Evolutionary conservation across 192 early-diverging fungal genomes (phyloP).

Genomic region (Linnemannia exigua): DNA sequence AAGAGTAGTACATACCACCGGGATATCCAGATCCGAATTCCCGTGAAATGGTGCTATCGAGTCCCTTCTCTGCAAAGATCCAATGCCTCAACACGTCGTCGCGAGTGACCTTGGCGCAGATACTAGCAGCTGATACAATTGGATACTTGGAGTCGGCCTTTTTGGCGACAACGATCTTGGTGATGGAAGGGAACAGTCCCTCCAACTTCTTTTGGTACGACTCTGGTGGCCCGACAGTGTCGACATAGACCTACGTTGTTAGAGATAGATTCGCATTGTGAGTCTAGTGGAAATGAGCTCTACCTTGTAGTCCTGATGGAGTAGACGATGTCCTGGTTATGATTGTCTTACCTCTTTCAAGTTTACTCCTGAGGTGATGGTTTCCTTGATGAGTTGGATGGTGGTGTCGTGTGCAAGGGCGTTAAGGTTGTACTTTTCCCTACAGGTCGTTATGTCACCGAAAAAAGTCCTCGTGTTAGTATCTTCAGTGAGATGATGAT

Average conservation of each 20-base stretch:
- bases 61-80: constrained; percentile 72
- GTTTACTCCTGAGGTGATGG: constrained; percentile 73
- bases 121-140: constrained; percentile 95
- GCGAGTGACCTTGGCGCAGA: constrained; percentile 94
- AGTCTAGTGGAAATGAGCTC: background rate
- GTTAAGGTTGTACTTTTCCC: constrained; percentile 93
- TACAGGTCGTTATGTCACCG: constrained; percentile 15
- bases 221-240: constrained; percentile 94
- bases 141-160: constrained; percentile 96
- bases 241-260: constrained; percentile 82
- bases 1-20: constrained; percentile 60
- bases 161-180: constrained; percentile 87
- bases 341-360: constrained; percentile 72
- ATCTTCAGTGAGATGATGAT: background rate
- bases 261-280: background rate
- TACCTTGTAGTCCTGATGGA: background rate
- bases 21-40: constrained; percentile 95
- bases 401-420: constrained; percentile 95
- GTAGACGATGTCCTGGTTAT: background rate
- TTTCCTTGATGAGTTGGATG: constrained; percentile 82
- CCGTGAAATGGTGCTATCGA: constrained; percentile 61
- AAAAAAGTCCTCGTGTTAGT: background rate
- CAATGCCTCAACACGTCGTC: constrained; percentile 77
- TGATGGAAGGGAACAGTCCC: constrained; percentile 79
- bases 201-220: constrained; percentile 88